Evolutionary conservation across 2,329 filamentous ascomycete species (phyloP).

Genomic region (Trichoderma koningiopsis): DNA sequence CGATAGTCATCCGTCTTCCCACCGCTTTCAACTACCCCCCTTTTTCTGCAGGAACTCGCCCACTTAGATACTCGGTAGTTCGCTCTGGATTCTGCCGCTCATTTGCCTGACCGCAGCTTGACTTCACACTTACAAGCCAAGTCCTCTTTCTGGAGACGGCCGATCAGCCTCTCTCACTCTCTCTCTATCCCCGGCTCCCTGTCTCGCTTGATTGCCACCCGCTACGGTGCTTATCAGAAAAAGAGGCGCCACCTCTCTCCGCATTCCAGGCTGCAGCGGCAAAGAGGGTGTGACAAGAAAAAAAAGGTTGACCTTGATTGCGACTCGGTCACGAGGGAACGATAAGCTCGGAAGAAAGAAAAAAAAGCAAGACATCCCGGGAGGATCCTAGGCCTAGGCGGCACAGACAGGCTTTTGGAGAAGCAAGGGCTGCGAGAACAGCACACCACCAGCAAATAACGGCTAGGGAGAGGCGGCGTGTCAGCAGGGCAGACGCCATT

Average conservation of each 20-base stretch:
- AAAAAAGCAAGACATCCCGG: conserved; percentile 13
- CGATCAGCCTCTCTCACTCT: background rate
- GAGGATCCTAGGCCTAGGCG: background rate
- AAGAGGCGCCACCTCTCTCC: conserved; percentile 13
- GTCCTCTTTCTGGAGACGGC: background rate
- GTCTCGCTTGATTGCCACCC: background rate
- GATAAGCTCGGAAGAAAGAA: conserved; percentile 11
- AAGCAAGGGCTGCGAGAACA: background rate
- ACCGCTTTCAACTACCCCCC: background rate
- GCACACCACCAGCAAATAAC: background rate
- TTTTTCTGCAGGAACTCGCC: conserved; percentile 19
- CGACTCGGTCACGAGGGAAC: conserved; percentile 16
- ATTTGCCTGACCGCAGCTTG: conserved; percentile 8
- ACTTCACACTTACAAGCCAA: background rate
- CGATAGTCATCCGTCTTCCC: background rate
- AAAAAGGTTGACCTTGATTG: background rate
- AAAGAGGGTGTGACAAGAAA: conserved; percentile 13
- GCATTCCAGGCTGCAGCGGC: conserved; percentile 18
- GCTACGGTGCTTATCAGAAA: conserved; percentile 3
- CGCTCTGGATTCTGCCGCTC: background rate
- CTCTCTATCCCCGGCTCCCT: background rate
- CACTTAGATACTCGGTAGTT: background rate
- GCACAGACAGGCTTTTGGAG: conserved; percentile 7
- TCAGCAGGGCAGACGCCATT: conserved; percentile 20
- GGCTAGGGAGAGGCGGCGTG: conserved; percentile 3